Evolutionary conservation across 2,329 filamentous ascomycete species (phyloP), one percentile per base, ranked within the genome.

Genomic region (Trichophyton simii): DNA sequence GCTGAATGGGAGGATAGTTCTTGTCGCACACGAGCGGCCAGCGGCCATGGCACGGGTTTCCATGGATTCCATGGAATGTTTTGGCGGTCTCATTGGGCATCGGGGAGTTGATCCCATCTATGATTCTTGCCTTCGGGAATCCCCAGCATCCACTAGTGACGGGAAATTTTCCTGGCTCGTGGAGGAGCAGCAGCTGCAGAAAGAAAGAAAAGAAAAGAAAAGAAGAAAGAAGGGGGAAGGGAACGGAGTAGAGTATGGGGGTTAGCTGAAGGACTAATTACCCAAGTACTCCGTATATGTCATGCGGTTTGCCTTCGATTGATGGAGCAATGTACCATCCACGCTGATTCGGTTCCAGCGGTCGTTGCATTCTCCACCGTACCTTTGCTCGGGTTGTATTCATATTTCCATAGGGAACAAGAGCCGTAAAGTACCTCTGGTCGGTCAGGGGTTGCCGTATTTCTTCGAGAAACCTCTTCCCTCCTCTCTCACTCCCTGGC

Each of bases 71-170:
- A 55, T 55, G 52, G 52, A 55, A 15, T n/a, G 31, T 55, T n/a
- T 55, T n/a, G 15, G 9, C 15, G 6, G 20, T 55, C 52, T 36
- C 28, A 55, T 55, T 55, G 52, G 52, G 28, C 28, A 6, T 55
- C 52, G 28, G 28, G 52, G 52, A n/a, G 41, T 44, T 28, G 28
- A 36, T 55, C 20, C 52, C 52, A 38, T 55, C 20, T 52, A 55
- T 34, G 1, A 34, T 34, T 55, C 15, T 31, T 31, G 31, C 52
- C 34, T 38, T 38, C 11, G 34, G 34, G 11, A 38, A 55, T 38
- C 52, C 52, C 28, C 52, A 31, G 50, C 13, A 55, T 55, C 25
- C 52, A 55, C 52, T 55, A 55, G n/a, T n/a, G 28, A 55, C 52
- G 28, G 28, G 28, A n/a, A 18, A 5, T 55, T 55, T 55, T 34